Evolutionary conservation across 2,329 filamentous ascomycete genomes (phyloP).

Genomic region (Fusarium globosum): DNA sequence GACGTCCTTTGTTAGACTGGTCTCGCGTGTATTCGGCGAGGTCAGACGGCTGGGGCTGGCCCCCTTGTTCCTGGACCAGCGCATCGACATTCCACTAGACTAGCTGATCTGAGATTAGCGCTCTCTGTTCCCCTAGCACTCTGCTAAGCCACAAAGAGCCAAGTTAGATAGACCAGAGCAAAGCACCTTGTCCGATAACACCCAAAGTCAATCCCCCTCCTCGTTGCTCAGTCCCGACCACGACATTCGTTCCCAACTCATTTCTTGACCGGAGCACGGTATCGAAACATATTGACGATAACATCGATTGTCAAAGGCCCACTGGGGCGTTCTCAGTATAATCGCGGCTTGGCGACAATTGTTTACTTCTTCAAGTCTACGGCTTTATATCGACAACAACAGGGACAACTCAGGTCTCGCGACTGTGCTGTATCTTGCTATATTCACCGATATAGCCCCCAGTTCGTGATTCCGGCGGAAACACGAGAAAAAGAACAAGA

Average conservation of each 20-base stretch:
- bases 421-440: constrained; percentile 24
- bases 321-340: background rate
- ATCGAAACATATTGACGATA: constrained; percentile 11
- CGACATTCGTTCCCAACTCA: constrained; percentile 29
- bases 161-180: constrained; percentile 33
- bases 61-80: constrained; percentile 36
- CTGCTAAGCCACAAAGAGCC: constrained; percentile 36
- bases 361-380: constrained; percentile 1
- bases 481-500: background rate
- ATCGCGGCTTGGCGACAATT: background rate
- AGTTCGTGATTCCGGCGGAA: background rate
- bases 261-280: constrained; percentile 5
- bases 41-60: constrained; percentile 7
- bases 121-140: constrained; percentile 15
- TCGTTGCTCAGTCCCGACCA: constrained; percentile 27
- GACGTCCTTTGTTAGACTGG: constrained; percentile 13
- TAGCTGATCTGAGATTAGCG: constrained; percentile 33
- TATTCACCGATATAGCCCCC: constrained; percentile 12
- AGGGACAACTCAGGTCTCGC: constrained; percentile 10
- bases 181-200: constrained; percentile 32
- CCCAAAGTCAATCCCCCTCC: constrained; percentile 30
- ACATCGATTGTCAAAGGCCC: constrained; percentile 1
- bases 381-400: background rate
- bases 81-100: constrained; percentile 10
- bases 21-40: background rate